Base-by-base conservation (phyloP, 2,329 filamentous ascomycete genomes). In the Cladosporium sp. region DNA sequence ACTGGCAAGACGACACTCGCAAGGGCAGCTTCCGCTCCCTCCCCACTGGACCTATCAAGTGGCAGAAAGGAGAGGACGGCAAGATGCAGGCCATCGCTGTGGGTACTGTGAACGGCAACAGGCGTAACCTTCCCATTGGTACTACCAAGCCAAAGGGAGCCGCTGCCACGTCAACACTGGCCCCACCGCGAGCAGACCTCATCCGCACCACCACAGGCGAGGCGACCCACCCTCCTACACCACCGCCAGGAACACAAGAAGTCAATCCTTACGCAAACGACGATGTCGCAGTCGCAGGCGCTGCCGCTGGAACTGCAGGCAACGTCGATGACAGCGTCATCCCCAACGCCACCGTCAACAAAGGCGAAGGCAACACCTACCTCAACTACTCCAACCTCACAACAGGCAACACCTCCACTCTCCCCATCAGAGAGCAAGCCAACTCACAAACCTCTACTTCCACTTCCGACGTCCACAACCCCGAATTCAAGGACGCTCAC, bases 21-120 rank as follows among this genome's bases (percentile, higher is more conserved):
- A 65, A 64, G 25, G 60, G 66, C n/a, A 65, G 64, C n/a, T 64
- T 70, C 58, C 72, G 73, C 28, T 79, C 78, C 7, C 67, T 80
- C 20, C 78, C 78, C 1, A 77, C 71, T 19, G 78, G 78, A 0
- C 78, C 78, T 1, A 76, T 81, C 19, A 75, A 72, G 59, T 80
- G 76, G 78, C 59, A 69, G 39, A 74, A 76, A 60, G 69, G 73
- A 58, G 67, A 67, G 6, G 69, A 75, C 49, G 76, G 76, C n/a
- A 72, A 72, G 36, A 70, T 79, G 67, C 72, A 75, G 50, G 77
- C 77, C 1, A 69, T 76, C 43, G 78, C 77, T 6, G 73, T 80
- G 12, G 78, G 78, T 3, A 72, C 65, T 14, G 73, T 77, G 56
- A 70, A 74, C 25, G 77, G 77, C n/a, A 65, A 70, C 59, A 73